These are phyloP conservation scores for Colletotrichum limetticola DNA, from an alignment of 2,329 filamentous ascomycete genomes.

Conservation along the genomic window DNA sequence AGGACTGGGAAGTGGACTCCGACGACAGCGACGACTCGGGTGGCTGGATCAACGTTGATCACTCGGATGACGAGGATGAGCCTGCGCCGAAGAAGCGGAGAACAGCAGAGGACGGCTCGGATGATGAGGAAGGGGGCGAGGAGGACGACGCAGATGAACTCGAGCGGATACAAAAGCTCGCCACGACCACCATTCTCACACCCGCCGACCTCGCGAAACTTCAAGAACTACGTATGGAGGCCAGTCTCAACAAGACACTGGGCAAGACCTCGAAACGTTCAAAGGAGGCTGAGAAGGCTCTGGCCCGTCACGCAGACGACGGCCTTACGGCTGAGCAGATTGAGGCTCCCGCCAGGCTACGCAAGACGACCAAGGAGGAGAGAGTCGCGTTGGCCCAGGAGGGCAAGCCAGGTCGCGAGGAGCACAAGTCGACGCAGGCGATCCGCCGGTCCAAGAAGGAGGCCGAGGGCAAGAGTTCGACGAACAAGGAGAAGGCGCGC, in stretches of 20 bases:
- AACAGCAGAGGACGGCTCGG: conserved; percentile 37
- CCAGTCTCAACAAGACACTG: conserved; percentile 74
- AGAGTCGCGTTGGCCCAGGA: conserved; percentile 85
- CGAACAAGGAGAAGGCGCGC: conserved; percentile 95
- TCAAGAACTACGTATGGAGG: conserved; percentile 82
- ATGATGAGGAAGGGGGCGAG: conserved; percentile 48
- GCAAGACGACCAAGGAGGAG: conserved; percentile 91
- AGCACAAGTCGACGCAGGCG: conserved; percentile 88
- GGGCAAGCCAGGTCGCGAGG: conserved; percentile 79
- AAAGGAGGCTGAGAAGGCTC: conserved; percentile 60
- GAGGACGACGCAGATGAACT: conserved; percentile 56
- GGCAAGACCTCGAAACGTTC: conserved; percentile 46
- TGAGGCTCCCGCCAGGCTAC: conserved; percentile 83
- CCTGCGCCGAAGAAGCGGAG: conserved; percentile 63
- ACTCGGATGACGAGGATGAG: conserved; percentile 83
- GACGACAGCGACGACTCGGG: conserved; percentile 76
- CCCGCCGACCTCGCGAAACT: conserved; percentile 97
- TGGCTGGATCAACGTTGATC: conserved; percentile 93
- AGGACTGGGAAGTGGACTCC: conserved; percentile 71
- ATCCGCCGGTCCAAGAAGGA: conserved; percentile 89
- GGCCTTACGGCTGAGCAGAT: conserved; percentile 92
- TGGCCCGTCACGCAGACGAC: conserved; percentile 81
- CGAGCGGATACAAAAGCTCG: conserved; percentile 75
- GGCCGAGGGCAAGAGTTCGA: conserved; percentile 91
- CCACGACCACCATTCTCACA: conserved; percentile 93